phyloP scores from a whole-genome alignment of 1,284 basidiomycete species.

The Boletus semigastroideus region DNA sequence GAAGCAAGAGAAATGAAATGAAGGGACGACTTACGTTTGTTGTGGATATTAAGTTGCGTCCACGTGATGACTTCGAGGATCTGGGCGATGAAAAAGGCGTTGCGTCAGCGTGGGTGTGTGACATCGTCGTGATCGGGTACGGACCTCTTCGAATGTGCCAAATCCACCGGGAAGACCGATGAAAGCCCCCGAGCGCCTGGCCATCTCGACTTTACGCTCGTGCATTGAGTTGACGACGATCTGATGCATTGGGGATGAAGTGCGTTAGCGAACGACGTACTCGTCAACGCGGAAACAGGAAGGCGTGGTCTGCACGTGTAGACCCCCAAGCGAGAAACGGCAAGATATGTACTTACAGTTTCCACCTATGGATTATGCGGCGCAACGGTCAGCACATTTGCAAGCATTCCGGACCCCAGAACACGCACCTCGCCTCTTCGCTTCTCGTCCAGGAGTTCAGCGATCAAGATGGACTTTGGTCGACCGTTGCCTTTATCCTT shows the following conservation, averaged over 20 bases:
- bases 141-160: constrained; percentile 89
- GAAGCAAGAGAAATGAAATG: constrained; percentile 1
- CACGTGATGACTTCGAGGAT: constrained; percentile 89
- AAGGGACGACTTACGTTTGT: constrained; percentile 60
- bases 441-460: constrained; percentile 40
- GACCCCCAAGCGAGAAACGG: background rate
- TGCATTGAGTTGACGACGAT: constrained; percentile 88
- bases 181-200: constrained; percentile 74
- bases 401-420: background rate
- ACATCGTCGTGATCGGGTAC: background rate
- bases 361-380: constrained; percentile 40
- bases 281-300: background rate
- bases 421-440: constrained; percentile 44
- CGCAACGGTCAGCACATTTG: constrained; percentile 11
- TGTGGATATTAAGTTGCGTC: constrained; percentile 88
- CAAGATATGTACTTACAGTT: constrained; percentile 44
- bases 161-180: constrained; percentile 88
- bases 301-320: constrained; percentile 11
- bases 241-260: constrained; percentile 32
- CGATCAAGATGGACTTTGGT: constrained; percentile 21
- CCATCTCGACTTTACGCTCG: constrained; percentile 89
- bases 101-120: constrained; percentile 2
- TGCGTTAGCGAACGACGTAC: constrained; percentile 5
- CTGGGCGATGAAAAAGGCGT: constrained; percentile 36
- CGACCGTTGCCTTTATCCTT: constrained; percentile 44